Evolutionary conservation across 768 basidiomycete species (phyloP), one percentile per base, ranked within the genome.

Genomic region (Cubamyces lactineus): DNA sequence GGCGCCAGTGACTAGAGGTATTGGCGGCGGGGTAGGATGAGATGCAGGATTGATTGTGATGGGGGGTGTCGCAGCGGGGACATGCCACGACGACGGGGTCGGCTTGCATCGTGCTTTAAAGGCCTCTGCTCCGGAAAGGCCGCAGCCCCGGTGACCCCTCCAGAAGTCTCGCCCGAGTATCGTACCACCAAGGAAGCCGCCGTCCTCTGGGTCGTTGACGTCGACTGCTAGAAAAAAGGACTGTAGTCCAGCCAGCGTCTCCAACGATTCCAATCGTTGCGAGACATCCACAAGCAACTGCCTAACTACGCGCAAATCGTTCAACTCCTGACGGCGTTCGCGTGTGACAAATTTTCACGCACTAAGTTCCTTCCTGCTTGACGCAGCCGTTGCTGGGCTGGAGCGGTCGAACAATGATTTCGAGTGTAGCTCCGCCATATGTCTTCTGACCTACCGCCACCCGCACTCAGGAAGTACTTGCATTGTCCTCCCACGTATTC

Each of bases 171-270:
- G 79, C 6, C 87, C 88, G 8, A 76, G 66, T 3, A 82, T 46
- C 1, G 86, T 83, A 4, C 88, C 88, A 8, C 88, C 88, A 6
- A 90, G 75, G 71, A 88, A 89, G 0, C 86, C 84, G 28, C 73
- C 72, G 67, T 85, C 82, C 0, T 72, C 61, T 13, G 75, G 66
- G 63, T 83, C 77, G 15, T 66, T 65, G 5, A 86, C 84, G 65
- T 87, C 81, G 26, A 89, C 81, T 1, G 84, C 84, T 3, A 90
- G 77, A 42, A 88, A 63, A 67, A 88, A 86, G 0, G 87, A 85
- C 46, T 90, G 84, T 5, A 84, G 72, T 2, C 84, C 84, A 9
- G 81, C 76, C 13, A 80, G 73, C 12, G 72, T 73, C 28, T 77
- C 74, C 5, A 90, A 74, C 12, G 82, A 79, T 66, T 88, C 86